Conservation (phyloP, 495 filamentous ascomycete species). For the Hypoxylon fragiforme region DNA sequence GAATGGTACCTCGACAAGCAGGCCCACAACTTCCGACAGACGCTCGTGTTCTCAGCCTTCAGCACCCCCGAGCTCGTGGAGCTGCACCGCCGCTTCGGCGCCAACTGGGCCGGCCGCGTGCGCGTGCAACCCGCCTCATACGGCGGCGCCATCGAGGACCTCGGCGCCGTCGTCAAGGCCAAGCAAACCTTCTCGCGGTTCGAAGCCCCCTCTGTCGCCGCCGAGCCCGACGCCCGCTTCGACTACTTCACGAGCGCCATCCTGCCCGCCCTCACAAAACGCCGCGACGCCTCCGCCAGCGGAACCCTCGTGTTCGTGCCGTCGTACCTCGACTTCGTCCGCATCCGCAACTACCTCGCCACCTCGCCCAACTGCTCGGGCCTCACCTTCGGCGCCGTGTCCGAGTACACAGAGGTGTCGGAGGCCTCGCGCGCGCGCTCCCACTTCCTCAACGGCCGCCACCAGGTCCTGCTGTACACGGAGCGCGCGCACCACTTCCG, state of each 20-base stretch:
- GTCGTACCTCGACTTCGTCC: slow-evolving; percentile 90
- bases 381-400: slow-evolving; percentile 81
- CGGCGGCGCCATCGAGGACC: slow-evolving; percentile 66
- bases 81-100: slow-evolving; percentile 74
- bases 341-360: slow-evolving; percentile 87
- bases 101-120: slow-evolving; percentile 75
- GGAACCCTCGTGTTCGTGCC: slow-evolving; percentile 86
- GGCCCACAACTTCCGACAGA: slow-evolving; percentile 80
- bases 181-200: slow-evolving; percentile 93
- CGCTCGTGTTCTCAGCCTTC: slow-evolving; percentile 76
- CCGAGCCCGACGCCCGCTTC: slow-evolving; percentile 89
- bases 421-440: slow-evolving; percentile 82
- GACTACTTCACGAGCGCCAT: slow-evolving; percentile 82
- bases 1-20: slow-evolving; percentile 89
- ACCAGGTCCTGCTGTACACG: slow-evolving; percentile 85
- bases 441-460: slow-evolving; percentile 81
- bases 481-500: slow-evolving; percentile 94
- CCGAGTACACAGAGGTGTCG: slow-evolving; percentile 77
- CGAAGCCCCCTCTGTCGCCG: slow-evolving; percentile 63
- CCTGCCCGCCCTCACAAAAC: slow-evolving; percentile 68
- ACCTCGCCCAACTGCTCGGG: slow-evolving; percentile 66
- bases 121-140: slow-evolving; percentile 66
- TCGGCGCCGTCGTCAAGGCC: slow-evolving; percentile 58
- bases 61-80: slow-evolving; percentile 87
- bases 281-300: slow-evolving; percentile 48